Conservation (phyloP, 2,329 filamentous ascomycete species). For the Aspergillus pseudoglaucus region DNA sequence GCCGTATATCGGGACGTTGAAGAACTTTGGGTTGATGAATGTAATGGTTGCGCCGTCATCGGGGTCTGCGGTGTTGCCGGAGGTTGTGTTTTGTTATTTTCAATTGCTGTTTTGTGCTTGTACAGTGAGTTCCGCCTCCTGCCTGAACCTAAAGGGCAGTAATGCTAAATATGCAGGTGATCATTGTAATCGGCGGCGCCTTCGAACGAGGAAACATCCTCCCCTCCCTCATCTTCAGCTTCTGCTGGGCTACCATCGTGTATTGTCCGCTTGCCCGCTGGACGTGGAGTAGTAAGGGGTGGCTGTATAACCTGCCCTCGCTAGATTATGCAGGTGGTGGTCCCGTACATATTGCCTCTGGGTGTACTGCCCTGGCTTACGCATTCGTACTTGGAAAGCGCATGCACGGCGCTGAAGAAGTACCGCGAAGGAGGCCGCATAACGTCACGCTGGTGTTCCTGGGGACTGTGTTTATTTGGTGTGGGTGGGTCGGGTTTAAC, state of each 20-base stretch:
- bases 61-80: slow-evolving; percentile 52
- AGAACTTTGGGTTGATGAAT: slow-evolving; percentile 56
- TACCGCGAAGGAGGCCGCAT: slow-evolving; percentile 54
- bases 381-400: slow-evolving; percentile 67
- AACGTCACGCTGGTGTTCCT: slow-evolving; percentile 69
- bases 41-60: slow-evolving; percentile 56
- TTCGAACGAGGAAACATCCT: slow-evolving; percentile 60
- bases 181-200: slow-evolving; percentile 59
- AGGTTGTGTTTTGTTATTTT: slow-evolving; percentile 62
- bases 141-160: background rate
- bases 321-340: slow-evolving; percentile 71
- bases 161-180: slow-evolving; percentile 38
- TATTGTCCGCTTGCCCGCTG: slow-evolving; percentile 70
- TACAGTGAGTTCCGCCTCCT: slow-evolving; percentile 21
- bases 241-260: slow-evolving; percentile 65
- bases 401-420: slow-evolving; percentile 43
- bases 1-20: slow-evolving; percentile 57
- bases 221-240: slow-evolving; percentile 62
- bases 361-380: slow-evolving; percentile 66
- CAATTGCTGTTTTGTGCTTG: slow-evolving; percentile 56
- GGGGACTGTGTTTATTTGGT: slow-evolving; percentile 50
- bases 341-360: slow-evolving; percentile 68
- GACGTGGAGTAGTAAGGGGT: slow-evolving; percentile 70
- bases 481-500: slow-evolving; percentile 54
- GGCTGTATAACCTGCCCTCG: slow-evolving; percentile 61